phyloP scores from a whole-genome alignment of 1,139 yeast genomes.

The Magnusiomyces ingens region DNA sequence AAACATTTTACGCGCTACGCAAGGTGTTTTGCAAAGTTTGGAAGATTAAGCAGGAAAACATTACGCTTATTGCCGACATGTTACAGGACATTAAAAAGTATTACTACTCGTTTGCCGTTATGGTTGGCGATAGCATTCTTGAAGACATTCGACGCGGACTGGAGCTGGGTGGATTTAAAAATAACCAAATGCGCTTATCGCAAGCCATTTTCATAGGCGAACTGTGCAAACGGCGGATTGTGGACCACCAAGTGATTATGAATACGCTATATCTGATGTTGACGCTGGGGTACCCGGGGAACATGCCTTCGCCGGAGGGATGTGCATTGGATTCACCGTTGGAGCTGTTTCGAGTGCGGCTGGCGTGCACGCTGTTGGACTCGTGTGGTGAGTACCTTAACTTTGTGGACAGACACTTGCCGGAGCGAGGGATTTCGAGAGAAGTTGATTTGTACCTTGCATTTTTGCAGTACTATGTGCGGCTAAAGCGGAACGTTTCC shows the following conservation, averaged over 20 bases:
- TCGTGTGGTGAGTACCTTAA: conserved; percentile 20
- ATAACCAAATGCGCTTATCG: conserved; percentile 57
- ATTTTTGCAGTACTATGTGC: conserved; percentile 70
- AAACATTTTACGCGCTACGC: conserved; percentile 39
- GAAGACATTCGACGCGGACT: conserved; percentile 62
- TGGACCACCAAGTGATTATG: conserved; percentile 43
- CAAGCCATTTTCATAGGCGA: conserved; percentile 57
- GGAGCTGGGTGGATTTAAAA: conserved; percentile 56
- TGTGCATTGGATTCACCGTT: conserved; percentile 52
- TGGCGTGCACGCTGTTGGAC: conserved; percentile 41
- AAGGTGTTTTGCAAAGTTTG: conserved; percentile 58
- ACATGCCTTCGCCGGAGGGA: conserved; percentile 48
- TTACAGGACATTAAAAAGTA: conserved; percentile 36
- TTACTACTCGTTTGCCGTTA: conserved; percentile 38
- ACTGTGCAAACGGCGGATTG: conserved; percentile 44
- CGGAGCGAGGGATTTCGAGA: conserved; percentile 17
- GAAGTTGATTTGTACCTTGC: conserved; percentile 45
- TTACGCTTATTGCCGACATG: conserved; percentile 46
- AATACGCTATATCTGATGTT: conserved; percentile 55
- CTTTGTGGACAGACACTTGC: conserved; percentile 17
- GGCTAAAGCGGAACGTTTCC: conserved; percentile 61
- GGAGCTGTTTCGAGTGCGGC: conserved; percentile 65
- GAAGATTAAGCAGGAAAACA: conserved; percentile 50
- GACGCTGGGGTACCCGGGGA: conserved; percentile 61
- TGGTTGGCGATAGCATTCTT: conserved; percentile 55